Evolutionary conservation across 306 rosid species (phyloP).

Genomic region (Canavalia ensiformis): DNA sequence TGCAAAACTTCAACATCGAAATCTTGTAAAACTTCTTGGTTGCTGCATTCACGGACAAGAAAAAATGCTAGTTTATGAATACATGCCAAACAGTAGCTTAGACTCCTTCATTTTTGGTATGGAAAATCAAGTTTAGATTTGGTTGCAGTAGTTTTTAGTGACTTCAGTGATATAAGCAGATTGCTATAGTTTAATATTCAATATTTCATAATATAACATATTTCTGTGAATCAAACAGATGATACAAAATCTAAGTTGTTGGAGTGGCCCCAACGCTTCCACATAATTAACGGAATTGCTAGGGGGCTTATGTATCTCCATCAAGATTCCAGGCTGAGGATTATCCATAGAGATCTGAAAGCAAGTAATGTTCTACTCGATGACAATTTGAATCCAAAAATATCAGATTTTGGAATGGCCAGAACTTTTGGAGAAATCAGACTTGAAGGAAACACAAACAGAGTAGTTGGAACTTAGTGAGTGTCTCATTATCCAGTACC

Average conservation of each 20-base stretch:
- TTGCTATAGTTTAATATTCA: not conserved
- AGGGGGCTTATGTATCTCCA: conserved; percentile 66
- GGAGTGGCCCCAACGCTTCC: conserved; percentile 59
- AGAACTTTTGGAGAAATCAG: conserved; percentile 62
- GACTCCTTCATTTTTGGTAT: conserved; percentile 49
- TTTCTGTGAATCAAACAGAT: conserved; percentile 42
- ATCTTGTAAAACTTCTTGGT: conserved; percentile 62
- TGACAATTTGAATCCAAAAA: conserved; percentile 62
- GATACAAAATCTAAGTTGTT: conserved; percentile 29
- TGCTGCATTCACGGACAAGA: conserved; percentile 56
- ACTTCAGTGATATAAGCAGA: not conserved
- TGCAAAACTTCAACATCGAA: conserved; percentile 60
- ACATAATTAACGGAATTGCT: conserved; percentile 58
- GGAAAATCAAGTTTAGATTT: not conserved
- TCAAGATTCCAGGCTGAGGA: conserved; percentile 67
- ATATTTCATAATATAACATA: not conserved
- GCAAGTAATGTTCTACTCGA: conserved; percentile 69
- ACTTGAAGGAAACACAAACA: conserved; percentile 63
- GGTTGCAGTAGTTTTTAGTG: not conserved
- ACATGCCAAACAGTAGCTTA: conserved; percentile 39
- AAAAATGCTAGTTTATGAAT: conserved; percentile 45
- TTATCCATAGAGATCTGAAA: conserved; percentile 70
- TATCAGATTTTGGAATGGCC: conserved; percentile 75
- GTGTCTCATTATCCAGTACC: not conserved
- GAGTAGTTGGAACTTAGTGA: conserved; percentile 70